These are phyloP conservation scores for Diplodia mutila DNA, from an alignment of 2,329 filamentous ascomycete species.

Conservation along the genomic window DNA sequence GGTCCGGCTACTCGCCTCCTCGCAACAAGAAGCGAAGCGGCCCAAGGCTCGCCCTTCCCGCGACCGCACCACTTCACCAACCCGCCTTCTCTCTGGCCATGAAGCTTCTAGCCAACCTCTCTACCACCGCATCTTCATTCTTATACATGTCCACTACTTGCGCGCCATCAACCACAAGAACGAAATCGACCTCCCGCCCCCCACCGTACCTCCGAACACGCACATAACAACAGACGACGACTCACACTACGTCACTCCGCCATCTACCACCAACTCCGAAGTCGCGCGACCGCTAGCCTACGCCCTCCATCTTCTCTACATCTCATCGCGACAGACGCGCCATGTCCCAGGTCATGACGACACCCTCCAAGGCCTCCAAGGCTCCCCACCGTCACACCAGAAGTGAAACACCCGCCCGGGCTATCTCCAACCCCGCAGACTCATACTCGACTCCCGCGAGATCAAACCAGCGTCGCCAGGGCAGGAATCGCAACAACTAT, in stretches of 20 bases:
- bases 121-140: constrained; percentile 10
- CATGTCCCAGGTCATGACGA: constrained; percentile 25
- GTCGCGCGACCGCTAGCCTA: not conserved
- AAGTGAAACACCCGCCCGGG: constrained; percentile 30
- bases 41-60: constrained; percentile 13
- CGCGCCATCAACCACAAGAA: constrained; percentile 12
- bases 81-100: constrained; percentile 17
- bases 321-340: not conserved
- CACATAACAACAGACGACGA: constrained; percentile 18
- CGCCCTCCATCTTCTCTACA: not conserved
- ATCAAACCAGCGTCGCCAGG: constrained; percentile 37
- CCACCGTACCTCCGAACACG: constrained; percentile 22
- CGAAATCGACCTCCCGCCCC: constrained; percentile 19
- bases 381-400: constrained; percentile 36
- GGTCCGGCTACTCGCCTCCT: constrained; percentile 2
- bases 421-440: constrained; percentile 33
- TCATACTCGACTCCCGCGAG: constrained; percentile 31
- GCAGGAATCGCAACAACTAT: constrained; percentile 39
- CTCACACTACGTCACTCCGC: constrained; percentile 22
- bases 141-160: constrained; percentile 25
- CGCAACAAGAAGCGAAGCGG: constrained; percentile 16
- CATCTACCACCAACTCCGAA: not conserved
- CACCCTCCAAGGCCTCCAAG: constrained; percentile 40
- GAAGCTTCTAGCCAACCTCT: constrained; percentile 18
- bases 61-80: constrained; percentile 9